Evolutionary conservation across 371 early-diverging fungal species (phyloP).

Genomic region (Saksenaea vasiformis): DNA sequence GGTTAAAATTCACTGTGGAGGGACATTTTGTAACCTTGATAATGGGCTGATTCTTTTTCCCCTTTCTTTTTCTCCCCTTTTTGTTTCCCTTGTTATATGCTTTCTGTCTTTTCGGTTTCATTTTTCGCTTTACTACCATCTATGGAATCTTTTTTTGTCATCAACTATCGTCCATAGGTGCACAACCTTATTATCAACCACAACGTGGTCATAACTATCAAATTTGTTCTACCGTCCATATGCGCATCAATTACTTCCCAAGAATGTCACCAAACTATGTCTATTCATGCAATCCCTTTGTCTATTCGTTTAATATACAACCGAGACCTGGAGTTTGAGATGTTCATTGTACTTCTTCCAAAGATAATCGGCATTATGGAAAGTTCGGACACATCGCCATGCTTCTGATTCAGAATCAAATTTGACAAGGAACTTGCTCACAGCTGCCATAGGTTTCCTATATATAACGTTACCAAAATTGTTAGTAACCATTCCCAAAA

Average conservation of each 20-base stretch:
- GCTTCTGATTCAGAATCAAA: slow-evolving; percentile 54
- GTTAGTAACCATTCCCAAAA: not conserved
- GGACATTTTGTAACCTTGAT: not conserved
- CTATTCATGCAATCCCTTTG: not conserved
- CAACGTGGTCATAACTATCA: not conserved
- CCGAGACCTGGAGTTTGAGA: slow-evolving; percentile 26
- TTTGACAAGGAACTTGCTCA: slow-evolving; percentile 45
- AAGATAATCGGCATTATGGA: slow-evolving; percentile 41
- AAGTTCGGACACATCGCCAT: slow-evolving; percentile 50
- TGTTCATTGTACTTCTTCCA: slow-evolving; percentile 18
- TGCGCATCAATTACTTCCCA: slow-evolving; percentile 9
- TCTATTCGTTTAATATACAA: slow-evolving; percentile 35
- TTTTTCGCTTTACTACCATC: too few relatives aligned
- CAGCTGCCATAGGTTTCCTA: slow-evolving; percentile 33
- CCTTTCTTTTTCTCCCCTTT: not conserved
- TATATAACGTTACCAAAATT: slow-evolving; percentile 11
- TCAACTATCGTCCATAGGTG: not conserved
- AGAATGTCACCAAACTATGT: slow-evolving; percentile 9
- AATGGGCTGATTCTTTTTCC: not conserved
- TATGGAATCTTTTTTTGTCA: not conserved
- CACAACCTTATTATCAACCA: not conserved
- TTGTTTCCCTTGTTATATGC: not conserved
- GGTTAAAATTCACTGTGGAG: not conserved
- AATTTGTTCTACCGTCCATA: not conserved
- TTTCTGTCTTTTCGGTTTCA: not conserved